These are phyloP conservation scores for Eucalyptus guilfoylei DNA, from an alignment of 345 rosid species.

Conservation along the genomic window DNA sequence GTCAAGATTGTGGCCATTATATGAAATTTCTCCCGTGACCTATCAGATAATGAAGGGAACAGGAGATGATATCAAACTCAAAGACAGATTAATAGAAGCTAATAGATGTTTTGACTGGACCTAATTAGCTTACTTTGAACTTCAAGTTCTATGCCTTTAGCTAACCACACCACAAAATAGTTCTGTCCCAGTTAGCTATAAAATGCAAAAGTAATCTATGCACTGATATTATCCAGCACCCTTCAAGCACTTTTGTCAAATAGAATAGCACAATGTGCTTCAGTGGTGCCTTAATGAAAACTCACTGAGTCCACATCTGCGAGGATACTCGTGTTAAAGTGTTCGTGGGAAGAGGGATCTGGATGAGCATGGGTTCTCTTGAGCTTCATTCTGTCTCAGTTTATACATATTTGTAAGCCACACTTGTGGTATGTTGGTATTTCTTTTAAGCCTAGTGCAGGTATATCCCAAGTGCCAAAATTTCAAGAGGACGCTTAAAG, in stretches of 20 bases:
- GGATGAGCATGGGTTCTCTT: not conserved
- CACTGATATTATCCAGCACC: not conserved
- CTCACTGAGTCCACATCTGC: not conserved
- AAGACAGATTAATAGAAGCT: not conserved
- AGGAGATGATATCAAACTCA: not conserved
- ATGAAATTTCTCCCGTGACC: slow-evolving; percentile 17
- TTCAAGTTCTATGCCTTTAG: not conserved
- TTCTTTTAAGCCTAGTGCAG: not conserved
- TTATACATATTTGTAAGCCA: not conserved
- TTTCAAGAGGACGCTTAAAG: too few relatives aligned
- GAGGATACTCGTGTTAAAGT: not conserved
- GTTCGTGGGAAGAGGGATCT: not conserved
- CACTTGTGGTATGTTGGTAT: not conserved
- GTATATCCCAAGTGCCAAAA: too few relatives aligned
- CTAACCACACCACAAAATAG: not conserved
- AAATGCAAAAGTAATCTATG: not conserved
- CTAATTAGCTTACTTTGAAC: not conserved
- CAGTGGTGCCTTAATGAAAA: not conserved
- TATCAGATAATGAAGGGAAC: slow-evolving; percentile 1
- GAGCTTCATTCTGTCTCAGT: not conserved
- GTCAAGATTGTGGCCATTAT: not conserved
- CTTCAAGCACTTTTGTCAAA: not conserved
- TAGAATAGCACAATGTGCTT: not conserved
- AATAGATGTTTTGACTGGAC: not conserved
- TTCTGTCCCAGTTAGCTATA: not conserved